phyloP scores from a whole-genome alignment of 352 stramenopile species.

The Phytophthora syringae region DNA sequence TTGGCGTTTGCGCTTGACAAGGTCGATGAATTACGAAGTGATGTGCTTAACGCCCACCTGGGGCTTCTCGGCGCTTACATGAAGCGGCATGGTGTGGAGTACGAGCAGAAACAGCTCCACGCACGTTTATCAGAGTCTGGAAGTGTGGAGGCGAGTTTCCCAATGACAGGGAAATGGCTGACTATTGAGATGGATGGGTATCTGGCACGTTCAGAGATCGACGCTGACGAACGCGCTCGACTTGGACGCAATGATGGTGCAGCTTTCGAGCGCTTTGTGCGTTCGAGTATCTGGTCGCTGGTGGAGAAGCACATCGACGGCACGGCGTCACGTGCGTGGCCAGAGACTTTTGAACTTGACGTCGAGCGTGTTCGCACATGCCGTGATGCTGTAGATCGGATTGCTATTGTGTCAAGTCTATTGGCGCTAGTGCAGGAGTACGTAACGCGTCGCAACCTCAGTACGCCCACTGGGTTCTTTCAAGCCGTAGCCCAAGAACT shows the following conservation, averaged over 20 bases:
- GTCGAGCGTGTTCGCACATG: conserved; percentile 55
- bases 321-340: conserved; percentile 45
- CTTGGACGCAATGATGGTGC: conserved; percentile 38
- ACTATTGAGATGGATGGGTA: conserved; percentile 41
- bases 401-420: conserved; percentile 62
- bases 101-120: conserved; percentile 67
- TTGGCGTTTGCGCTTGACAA: conserved; percentile 72
- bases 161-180: conserved; percentile 63
- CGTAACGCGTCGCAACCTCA: conserved; percentile 41
- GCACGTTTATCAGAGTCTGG: conserved; percentile 34
- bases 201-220: conserved; percentile 29
- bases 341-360: conserved; percentile 72
- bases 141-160: conserved; percentile 34
- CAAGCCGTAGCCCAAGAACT: conserved; percentile 39
- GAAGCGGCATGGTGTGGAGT: conserved; percentile 61
- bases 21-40: conserved; percentile 65
- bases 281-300: conserved; percentile 51
- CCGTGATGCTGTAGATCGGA: conserved; percentile 62
- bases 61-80: conserved; percentile 62
- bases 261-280: conserved; percentile 58
- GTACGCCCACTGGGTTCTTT: conserved; percentile 38
- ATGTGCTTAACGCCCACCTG: conserved; percentile 70
- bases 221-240: conserved; percentile 23
- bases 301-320: conserved; percentile 64
- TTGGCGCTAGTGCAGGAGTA: conserved; percentile 69